Evolutionary conservation across 2,329 filamentous ascomycete species (phyloP).

Genomic region (Ophiostoma himal-ulmi): DNA sequence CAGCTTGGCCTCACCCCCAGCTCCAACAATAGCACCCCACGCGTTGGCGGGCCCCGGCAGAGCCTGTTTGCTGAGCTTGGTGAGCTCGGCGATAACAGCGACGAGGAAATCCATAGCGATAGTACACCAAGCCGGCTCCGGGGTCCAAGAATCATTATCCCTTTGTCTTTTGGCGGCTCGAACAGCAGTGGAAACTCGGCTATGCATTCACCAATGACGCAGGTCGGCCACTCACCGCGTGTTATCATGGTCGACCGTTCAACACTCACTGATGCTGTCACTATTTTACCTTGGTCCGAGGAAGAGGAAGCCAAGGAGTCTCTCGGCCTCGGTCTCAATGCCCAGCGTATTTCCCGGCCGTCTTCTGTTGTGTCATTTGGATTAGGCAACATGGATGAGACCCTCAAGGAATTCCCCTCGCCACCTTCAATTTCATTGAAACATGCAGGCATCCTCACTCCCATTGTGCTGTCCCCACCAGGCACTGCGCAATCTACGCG

Average conservation of each 20-base stretch:
- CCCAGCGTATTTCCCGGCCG: constrained; percentile 19
- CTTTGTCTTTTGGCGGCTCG: constrained; percentile 26
- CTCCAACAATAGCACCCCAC: constrained; percentile 44
- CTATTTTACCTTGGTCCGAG: constrained; percentile 30
- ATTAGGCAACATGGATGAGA: constrained; percentile 39
- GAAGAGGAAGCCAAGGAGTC: constrained; percentile 16
- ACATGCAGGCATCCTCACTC: constrained; percentile 24
- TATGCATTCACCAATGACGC: constrained; percentile 41
- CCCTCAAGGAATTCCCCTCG: constrained; percentile 49
- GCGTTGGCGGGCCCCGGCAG: constrained; percentile 55
- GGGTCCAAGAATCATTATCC: constrained; percentile 43
- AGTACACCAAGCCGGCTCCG: constrained; percentile 51
- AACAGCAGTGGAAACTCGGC: constrained; percentile 26
- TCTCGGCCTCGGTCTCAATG: neutral
- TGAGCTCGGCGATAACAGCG: constrained; percentile 63
- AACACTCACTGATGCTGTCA: constrained; percentile 56
- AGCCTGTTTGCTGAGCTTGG: constrained; percentile 89
- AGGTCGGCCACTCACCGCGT: constrained; percentile 46
- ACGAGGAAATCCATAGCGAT: constrained; percentile 59
- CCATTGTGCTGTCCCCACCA: constrained; percentile 32
- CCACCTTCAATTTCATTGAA: constrained; percentile 42
- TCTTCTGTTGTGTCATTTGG: constrained; percentile 22
- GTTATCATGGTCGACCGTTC: constrained; percentile 54
- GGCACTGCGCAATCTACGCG: constrained; percentile 24
- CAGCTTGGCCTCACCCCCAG: constrained; percentile 37